These are phyloP conservation scores for Sechiopsis laciniata DNA, from an alignment of 306 rosid genomes.

Conservation along the genomic window DNA sequence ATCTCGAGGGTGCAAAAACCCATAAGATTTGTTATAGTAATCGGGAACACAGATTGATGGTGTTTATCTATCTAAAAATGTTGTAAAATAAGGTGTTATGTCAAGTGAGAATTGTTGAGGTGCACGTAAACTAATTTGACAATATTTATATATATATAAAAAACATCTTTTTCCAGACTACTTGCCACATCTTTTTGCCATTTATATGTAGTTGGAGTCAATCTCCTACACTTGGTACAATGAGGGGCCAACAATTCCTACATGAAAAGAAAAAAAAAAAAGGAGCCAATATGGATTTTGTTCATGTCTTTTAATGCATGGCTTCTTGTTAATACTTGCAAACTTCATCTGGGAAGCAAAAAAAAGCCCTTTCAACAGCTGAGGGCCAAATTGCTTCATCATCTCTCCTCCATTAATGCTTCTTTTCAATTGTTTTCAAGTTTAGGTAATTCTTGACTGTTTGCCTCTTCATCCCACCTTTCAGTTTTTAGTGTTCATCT, in stretches of 20 bases:
- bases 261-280: constrained; percentile 1
- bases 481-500: constrained; percentile 1
- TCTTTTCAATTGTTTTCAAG: not conserved
- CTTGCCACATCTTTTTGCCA: not conserved
- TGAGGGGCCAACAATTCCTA: constrained; percentile 7
- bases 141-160: no score
- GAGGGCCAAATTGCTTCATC: not conserved
- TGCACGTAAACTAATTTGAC: no score
- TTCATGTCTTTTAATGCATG: constrained; percentile 17
- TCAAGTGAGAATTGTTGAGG: no score
- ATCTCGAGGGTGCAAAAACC: no score
- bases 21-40: no score
- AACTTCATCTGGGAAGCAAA: no score
- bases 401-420: not conserved
- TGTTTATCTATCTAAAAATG: no score
- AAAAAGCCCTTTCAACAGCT: not conserved
- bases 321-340: not conserved
- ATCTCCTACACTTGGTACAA: not conserved
- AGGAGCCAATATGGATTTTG: not conserved
- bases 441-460: constrained; percentile 5
- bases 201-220: not conserved
- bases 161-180: not conserved
- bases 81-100: no score
- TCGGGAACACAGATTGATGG: no score
- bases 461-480: constrained; percentile 13